These are phyloP conservation scores for Antitrichia curtipendula DNA, from an alignment of 225 moss, liverwort and hornwort genomes.

Conservation along the genomic window DNA sequence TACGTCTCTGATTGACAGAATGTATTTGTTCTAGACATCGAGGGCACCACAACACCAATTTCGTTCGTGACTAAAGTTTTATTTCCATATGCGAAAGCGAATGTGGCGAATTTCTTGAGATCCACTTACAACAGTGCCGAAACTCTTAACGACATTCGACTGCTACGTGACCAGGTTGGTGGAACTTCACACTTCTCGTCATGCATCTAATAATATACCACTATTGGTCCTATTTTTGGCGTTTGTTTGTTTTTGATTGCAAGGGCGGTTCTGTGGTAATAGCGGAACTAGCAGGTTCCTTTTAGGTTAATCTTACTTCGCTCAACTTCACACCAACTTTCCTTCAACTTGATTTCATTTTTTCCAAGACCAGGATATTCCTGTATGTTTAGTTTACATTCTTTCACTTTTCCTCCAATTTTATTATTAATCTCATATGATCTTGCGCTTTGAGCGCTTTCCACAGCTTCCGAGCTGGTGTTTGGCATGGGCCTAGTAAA, in stretches of 20 bases:
- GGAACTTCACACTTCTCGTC: background rate
- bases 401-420: background rate
- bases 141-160: slow-evolving; percentile 63
- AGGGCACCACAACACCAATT: slow-evolving; percentile 98
- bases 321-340: background rate
- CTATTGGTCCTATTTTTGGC: background rate
- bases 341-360: background rate
- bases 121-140: slow-evolving; percentile 70
- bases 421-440: background rate
- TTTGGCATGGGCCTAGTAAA: background rate
- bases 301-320: background rate
- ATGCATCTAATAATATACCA: background rate
- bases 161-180: slow-evolving; percentile 68
- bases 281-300: background rate
- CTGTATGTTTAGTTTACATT: background rate
- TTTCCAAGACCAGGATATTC: background rate
- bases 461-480: background rate
- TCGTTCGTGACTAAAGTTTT: slow-evolving; percentile 87
- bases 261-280: background rate
- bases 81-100: slow-evolving; percentile 72
- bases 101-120: slow-evolving; percentile 54
- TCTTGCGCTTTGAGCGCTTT: background rate
- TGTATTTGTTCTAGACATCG: slow-evolving; percentile 82
- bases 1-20: slow-evolving; percentile 24
- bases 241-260: background rate